These are phyloP conservation scores for Aspergillus cristatus DNA, from an alignment of 495 filamentous ascomycete species.

Conservation along the genomic window DNA sequence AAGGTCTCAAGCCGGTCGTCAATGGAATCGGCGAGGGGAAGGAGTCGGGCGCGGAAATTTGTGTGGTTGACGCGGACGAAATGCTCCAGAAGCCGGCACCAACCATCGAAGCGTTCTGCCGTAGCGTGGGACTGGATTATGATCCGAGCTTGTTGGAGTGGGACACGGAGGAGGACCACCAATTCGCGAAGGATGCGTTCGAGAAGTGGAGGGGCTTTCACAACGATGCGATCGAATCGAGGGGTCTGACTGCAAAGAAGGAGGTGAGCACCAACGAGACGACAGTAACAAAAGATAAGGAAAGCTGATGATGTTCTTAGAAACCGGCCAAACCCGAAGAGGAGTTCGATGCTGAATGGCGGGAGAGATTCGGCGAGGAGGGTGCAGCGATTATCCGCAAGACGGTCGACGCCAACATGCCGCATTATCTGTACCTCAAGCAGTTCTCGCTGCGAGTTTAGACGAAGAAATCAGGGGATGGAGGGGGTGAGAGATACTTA, in stretches of 20 bases:
- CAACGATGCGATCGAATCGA: conserved; percentile 81
- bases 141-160: conserved; percentile 67
- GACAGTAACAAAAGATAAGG: conserved; percentile 6
- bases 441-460: conserved; percentile 69
- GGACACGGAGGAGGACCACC: conserved; percentile 62
- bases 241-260: conserved; percentile 55
- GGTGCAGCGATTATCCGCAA: conserved; percentile 65
- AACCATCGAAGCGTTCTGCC: conserved; percentile 69
- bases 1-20: conserved; percentile 17
- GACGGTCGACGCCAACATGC: conserved; percentile 68
- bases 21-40: conserved; percentile 12
- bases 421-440: conserved; percentile 90
- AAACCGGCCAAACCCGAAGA: conserved; percentile 49
- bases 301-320: conserved; percentile 34
- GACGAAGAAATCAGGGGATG: neutral
- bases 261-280: conserved; percentile 51
- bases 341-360: conserved; percentile 70
- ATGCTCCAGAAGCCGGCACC: conserved; percentile 71
- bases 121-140: conserved; percentile 66
- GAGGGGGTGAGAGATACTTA: no score
- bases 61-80: conserved; percentile 92
- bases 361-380: conserved; percentile 69
- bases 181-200: conserved; percentile 57
- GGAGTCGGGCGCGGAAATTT: conserved; percentile 50
- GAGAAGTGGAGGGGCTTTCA: conserved; percentile 97